phyloP scores from a whole-genome alignment of 2,329 filamentous ascomycete species.

The Sclerotinia nivalis region DNA sequence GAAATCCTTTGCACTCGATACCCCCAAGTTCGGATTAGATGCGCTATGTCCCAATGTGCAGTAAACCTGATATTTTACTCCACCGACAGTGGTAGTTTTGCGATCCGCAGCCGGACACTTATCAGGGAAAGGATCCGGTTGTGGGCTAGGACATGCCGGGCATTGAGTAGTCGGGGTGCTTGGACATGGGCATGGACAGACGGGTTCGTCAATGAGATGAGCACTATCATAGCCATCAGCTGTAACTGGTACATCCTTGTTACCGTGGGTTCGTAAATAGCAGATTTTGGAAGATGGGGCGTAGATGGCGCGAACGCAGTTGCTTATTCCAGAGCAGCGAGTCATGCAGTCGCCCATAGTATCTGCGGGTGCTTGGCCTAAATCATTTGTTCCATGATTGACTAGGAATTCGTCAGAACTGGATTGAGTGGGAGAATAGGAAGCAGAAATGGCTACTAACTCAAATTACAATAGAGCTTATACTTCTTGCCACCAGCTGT shows the following conservation, averaged over 20 bases:
- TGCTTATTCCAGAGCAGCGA: constrained; percentile 1
- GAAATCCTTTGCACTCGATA: constrained; percentile 12
- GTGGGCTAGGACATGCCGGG: background rate
- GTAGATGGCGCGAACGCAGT: constrained; percentile 9
- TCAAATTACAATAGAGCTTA: constrained; percentile 5
- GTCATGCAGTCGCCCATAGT: constrained; percentile 1
- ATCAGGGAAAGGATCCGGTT: background rate
- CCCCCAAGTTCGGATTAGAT: constrained; percentile 5
- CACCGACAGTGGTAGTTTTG: background rate
- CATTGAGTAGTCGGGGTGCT: background rate
- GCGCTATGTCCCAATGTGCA: constrained; percentile 8
- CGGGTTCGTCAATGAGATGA: constrained; percentile 10
- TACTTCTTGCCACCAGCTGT: constrained; percentile 9
- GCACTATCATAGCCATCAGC: constrained; percentile 10
- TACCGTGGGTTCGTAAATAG: constrained; percentile 11
- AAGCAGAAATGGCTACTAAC: background rate
- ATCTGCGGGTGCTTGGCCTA: background rate
- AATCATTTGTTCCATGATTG: constrained; percentile 10
- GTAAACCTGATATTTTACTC: constrained; percentile 7
- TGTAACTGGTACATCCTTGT: constrained; percentile 4
- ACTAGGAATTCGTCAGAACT: background rate
- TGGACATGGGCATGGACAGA: constrained; percentile 10
- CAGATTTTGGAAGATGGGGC: background rate
- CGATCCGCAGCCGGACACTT: constrained; percentile 3
- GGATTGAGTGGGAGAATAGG: background rate